A percentile compares a stretch with the other conserved stretches of the same genome.
phyloP scores from a whole-genome alignment of 306 rosid species.

The Dalbergia cultrata region DNA sequence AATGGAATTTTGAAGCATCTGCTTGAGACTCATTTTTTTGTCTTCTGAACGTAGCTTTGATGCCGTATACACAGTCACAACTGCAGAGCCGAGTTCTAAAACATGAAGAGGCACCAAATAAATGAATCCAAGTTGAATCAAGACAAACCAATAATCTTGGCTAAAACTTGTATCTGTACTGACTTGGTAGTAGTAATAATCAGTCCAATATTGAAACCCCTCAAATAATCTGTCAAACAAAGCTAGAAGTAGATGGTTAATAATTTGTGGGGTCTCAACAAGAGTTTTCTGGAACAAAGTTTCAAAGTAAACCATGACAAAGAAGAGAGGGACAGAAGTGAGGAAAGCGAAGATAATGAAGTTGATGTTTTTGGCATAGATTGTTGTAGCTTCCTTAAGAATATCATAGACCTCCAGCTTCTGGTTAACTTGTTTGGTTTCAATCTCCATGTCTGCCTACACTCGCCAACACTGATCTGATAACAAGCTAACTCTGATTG shows the following conservation, averaged over 20 bases:
- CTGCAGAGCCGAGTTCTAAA: conserved; percentile 48
- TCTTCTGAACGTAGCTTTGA: conserved; percentile 53
- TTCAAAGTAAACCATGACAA: conserved; percentile 60
- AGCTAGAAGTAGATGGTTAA: background rate
- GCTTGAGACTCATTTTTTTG: conserved; percentile 42
- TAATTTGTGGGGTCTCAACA: conserved; percentile 44
- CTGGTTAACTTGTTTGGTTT: conserved; percentile 47
- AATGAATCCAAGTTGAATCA: conserved; percentile 52
- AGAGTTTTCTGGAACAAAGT: conserved; percentile 47
- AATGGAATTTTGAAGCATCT: conserved; percentile 51
- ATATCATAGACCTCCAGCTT: conserved; percentile 54
- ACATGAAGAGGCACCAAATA: conserved; percentile 56
- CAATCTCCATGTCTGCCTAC: conserved; percentile 45
- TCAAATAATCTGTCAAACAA: background rate
- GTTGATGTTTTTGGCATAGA: conserved; percentile 54
- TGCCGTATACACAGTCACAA: conserved; percentile 49
- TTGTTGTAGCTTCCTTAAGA: conserved; percentile 53
- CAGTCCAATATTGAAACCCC: background rate
- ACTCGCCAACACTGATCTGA: background rate
- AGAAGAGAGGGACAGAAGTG: conserved; percentile 61
- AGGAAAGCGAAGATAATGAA: conserved; percentile 63
- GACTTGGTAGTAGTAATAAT: too few relatives aligned
- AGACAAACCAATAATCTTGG: conserved; percentile 35
- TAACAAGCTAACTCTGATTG: background rate
- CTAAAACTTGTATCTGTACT: conserved; percentile 6